phyloP scores from a whole-genome alignment of 495 filamentous ascomycete genomes.

The Penicillium angulare region DNA sequence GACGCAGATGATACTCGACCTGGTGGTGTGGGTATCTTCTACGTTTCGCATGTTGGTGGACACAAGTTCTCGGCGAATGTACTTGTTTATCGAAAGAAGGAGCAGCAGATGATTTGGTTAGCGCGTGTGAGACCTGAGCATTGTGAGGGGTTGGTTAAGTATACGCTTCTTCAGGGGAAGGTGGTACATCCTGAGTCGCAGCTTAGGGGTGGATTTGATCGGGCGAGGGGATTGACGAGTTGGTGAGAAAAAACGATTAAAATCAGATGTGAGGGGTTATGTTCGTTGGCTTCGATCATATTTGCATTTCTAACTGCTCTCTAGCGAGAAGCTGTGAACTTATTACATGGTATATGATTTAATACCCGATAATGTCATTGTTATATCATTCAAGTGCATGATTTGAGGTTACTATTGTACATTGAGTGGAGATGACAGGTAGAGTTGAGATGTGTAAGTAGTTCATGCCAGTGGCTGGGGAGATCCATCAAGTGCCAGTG shows the following conservation, averaged over 20 bases:
- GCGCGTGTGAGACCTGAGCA: conserved; percentile 85
- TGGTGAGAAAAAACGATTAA: conserved; percentile 58
- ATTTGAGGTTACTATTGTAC: too few relatives aligned
- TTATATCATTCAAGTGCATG: too few relatives aligned
- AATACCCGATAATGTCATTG: too few relatives aligned
- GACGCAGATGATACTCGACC: conserved; percentile 81
- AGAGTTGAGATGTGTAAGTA: too few relatives aligned
- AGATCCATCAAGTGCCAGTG: too few relatives aligned
- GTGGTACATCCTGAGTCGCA: conserved; percentile 84
- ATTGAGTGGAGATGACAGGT: too few relatives aligned
- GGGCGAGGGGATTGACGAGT: conserved; percentile 71
- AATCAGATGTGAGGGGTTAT: background rate
- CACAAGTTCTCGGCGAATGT: conserved; percentile 94
- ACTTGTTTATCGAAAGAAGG: conserved; percentile 74
- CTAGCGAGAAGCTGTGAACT: too few relatives aligned
- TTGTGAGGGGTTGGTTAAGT: conserved; percentile 88
- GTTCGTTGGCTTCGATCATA: background rate
- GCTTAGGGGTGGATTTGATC: conserved; percentile 87
- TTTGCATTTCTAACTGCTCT: too few relatives aligned
- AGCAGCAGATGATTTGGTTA: conserved; percentile 88
- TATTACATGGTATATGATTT: too few relatives aligned
- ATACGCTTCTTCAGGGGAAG: conserved; percentile 87
- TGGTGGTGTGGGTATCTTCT: conserved; percentile 89
- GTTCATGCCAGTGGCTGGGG: too few relatives aligned
- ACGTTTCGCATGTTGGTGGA: conserved; percentile 91